phyloP scores from a whole-genome alignment of 805 yeast genomes.

The Pichia nanzhaoensis region DNA sequence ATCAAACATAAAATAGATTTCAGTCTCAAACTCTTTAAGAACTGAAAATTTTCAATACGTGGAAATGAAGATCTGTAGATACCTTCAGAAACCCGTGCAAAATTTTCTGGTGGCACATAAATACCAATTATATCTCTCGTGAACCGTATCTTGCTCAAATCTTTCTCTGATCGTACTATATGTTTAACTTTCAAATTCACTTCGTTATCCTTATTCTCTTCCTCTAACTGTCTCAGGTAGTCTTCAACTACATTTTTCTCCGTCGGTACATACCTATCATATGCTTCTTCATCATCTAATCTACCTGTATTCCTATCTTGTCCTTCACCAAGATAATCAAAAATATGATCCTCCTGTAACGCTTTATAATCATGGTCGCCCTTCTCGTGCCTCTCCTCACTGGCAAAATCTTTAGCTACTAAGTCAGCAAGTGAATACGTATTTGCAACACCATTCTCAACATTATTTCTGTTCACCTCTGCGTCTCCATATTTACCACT shows the following conservation, averaged over 20 bases:
- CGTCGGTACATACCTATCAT: constrained; percentile 28
- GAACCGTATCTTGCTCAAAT: constrained; percentile 11
- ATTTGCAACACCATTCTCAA: background rate
- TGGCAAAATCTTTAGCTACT: constrained; percentile 1
- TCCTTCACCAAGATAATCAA: background rate
- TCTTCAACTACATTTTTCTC: constrained; percentile 18
- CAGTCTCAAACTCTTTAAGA: constrained; percentile 53
- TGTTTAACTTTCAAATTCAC: constrained; percentile 3
- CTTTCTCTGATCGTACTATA: constrained; percentile 4
- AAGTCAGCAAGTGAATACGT: background rate
- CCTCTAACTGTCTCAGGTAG: constrained; percentile 11
- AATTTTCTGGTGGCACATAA: constrained; percentile 80
- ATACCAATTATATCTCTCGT: constrained; percentile 9
- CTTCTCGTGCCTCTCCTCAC: constrained; percentile 4
- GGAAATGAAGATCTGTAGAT: constrained; percentile 91
- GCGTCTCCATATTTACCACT: background rate
- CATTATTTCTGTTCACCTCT: background rate
- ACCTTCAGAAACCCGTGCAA: constrained; percentile 69
- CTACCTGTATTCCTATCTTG: background rate
- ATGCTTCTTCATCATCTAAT: constrained; percentile 25
- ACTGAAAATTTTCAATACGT: constrained; percentile 70
- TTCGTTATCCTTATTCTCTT: background rate
- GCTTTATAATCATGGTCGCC: constrained; percentile 3
- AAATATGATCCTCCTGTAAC: constrained; percentile 1
- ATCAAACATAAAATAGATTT: constrained; percentile 77